Base-by-base conservation (phyloP, 768 basidiomycete species). In the Lactarius hatsudake region DNA sequence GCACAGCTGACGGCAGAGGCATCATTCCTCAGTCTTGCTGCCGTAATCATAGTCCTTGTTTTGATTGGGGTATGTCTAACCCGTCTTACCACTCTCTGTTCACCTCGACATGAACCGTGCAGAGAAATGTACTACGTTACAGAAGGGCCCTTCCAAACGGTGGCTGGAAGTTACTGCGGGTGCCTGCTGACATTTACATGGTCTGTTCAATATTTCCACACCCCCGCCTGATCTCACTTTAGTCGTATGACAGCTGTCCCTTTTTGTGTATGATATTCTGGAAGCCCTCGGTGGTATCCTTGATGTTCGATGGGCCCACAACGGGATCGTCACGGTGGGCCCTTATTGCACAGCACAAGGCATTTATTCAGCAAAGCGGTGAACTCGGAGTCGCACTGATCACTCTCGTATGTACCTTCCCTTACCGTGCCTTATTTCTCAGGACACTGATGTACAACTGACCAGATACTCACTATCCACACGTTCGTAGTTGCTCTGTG, bases 141-240 rank as follows among this genome's bases (percentile, higher is more conserved):
- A 54, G 30, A 30, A 69, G 7, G 30, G 34, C 1, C 2, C 34
- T 59, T 2, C 59, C 63, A 12, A 6, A 26, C 0, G 68, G 59
- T n/a, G 43, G 53, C 13, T 69, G 70, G 70, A 55, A 43, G 34
- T 69, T 80, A 12, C 72, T 82, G 26, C 74, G 73, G 61, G 72
- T 75, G 55, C 80, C 81, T 9, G 74, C 78, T 60, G 81, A 83
- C 66, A 69, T 80, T 18, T 77, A 81, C 57, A 79, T 82, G 76
- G 81, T 80, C 42, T 58, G 72, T 54, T 17, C 40, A 2, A 38
- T 13, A n/a, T 32, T 18, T 26, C 38, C 18, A 54, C 1, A 8
- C 5, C 30, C 23, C 43, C 38, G 5, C 61, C 17, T 34, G 20
- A 56, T n/a, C 61, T 67, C 30, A 45, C 30, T 26, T 9, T 73